phyloP scores from a whole-genome alignment of 805 yeast genomes.

The Lipomyces chichibuensis region DNA sequence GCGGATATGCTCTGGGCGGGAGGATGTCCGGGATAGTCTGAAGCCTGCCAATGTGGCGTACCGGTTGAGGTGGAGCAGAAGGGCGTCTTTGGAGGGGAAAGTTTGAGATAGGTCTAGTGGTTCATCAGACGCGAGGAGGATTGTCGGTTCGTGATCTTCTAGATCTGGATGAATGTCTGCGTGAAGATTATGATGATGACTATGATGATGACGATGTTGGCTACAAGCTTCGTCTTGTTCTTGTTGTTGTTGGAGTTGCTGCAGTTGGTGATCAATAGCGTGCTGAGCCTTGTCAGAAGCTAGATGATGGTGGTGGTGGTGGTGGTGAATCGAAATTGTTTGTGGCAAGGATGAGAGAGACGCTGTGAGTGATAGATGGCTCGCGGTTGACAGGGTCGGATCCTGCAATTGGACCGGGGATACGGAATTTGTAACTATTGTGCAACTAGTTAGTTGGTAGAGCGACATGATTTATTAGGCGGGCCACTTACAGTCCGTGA shows the following conservation, averaged over 20 bases:
- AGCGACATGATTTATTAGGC: neutral
- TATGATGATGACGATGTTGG: slow-evolving; percentile 7
- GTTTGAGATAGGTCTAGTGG: slow-evolving; percentile 25
- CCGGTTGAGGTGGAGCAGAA: slow-evolving; percentile 24
- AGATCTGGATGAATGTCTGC: slow-evolving; percentile 3
- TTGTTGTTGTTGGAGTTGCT: slow-evolving; percentile 17
- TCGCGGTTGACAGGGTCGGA: slow-evolving; percentile 18
- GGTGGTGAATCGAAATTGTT: slow-evolving; percentile 12
- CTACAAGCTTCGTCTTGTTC: slow-evolving; percentile 6
- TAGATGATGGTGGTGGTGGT: slow-evolving; percentile 10
- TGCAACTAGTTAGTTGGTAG: neutral
- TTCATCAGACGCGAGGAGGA: slow-evolving; percentile 20
- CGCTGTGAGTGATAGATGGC: slow-evolving; percentile 18
- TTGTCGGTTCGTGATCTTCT: neutral
- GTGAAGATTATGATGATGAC: slow-evolving; percentile 4
- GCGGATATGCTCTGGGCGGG: slow-evolving; percentile 35
- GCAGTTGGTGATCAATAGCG: slow-evolving; percentile 26
- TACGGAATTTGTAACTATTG: slow-evolving; percentile 21
- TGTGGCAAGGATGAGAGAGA: slow-evolving; percentile 11
- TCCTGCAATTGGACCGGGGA: slow-evolving; percentile 27
- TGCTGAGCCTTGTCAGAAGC: slow-evolving; percentile 13
- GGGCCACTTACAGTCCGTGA: slow-evolving; percentile 23
- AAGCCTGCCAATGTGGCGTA: slow-evolving; percentile 28
- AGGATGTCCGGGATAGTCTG: slow-evolving; percentile 31
- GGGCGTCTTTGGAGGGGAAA: slow-evolving; percentile 33